Evolutionary conservation across 2,329 filamentous ascomycete genomes (phyloP).

Genomic region (Pseudopyrenochaeta lycopersici): DNA sequence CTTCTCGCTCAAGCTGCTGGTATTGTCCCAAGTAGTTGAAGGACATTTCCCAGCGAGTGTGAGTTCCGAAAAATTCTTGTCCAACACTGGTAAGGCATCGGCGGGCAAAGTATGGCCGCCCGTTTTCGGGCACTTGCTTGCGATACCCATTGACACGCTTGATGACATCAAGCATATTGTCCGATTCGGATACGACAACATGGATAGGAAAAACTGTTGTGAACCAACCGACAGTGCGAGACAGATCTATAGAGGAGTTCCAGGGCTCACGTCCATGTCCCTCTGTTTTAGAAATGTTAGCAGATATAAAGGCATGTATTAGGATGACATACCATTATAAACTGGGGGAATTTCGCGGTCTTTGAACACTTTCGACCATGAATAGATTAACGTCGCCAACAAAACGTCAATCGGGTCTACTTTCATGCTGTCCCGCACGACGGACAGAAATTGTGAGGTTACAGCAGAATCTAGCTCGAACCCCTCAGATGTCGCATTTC

Average conservation of each 20-base stretch:
- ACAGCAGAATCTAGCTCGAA: not conserved
- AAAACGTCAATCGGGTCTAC: slow-evolving; percentile 54
- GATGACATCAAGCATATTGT: slow-evolving; percentile 49
- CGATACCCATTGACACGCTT: slow-evolving; percentile 57
- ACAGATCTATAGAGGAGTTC: slow-evolving; percentile 37
- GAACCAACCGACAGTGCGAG: slow-evolving; percentile 32
- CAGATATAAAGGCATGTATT: too few relatives aligned
- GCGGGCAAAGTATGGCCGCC: slow-evolving; percentile 56
- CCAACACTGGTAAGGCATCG: slow-evolving; percentile 26
- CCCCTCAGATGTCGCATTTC: slow-evolving; percentile 1
- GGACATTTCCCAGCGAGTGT: slow-evolving; percentile 64
- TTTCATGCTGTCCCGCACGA: slow-evolving; percentile 20
- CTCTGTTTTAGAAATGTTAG: slow-evolving; percentile 1
- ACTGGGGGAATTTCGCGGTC: slow-evolving; percentile 58
- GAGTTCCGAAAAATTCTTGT: slow-evolving; percentile 35
- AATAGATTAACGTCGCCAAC: slow-evolving; percentile 35
- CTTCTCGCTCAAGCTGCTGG: slow-evolving; percentile 56
- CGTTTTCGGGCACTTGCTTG: slow-evolving; percentile 52
- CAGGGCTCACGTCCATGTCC: slow-evolving; percentile 31
- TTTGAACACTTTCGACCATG: slow-evolving; percentile 58
- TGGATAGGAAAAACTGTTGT: slow-evolving; percentile 25
- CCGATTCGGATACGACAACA: slow-evolving; percentile 48
- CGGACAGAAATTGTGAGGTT: not conserved
- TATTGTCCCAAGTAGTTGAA: slow-evolving; percentile 63
- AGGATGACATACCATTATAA: slow-evolving; percentile 6